phyloP scores from a whole-genome alignment of 2,329 filamentous ascomycete species.

The Colletotrichum musicola region DNA sequence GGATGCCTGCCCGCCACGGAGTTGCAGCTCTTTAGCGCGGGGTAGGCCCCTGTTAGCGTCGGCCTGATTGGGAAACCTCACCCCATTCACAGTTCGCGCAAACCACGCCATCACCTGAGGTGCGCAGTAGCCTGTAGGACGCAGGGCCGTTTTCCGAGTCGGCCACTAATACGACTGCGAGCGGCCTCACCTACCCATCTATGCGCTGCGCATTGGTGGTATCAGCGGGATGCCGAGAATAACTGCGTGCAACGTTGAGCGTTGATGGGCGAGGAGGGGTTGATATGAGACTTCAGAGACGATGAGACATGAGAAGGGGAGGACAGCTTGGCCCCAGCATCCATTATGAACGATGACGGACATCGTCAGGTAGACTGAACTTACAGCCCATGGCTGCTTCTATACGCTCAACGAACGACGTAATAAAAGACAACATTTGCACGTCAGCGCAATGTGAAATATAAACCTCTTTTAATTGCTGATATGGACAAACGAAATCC shows the following conservation, averaged over 20 bases:
- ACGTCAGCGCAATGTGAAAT: neutral
- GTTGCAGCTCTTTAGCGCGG: conserved; percentile 33
- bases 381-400: neutral
- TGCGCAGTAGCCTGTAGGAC: neutral
- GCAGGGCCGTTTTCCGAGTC: neutral
- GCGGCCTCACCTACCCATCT: neutral
- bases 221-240: conserved; percentile 4
- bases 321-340: neutral
- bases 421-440: too few relatives aligned
- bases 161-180: conserved; percentile 10
- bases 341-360: neutral
- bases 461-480: conserved; percentile 2
- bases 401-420: neutral
- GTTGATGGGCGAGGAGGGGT: neutral
- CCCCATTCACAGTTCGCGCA: conserved; percentile 34
- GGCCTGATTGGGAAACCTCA: conserved; percentile 32
- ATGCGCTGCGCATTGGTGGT: neutral
- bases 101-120: conserved; percentile 33
- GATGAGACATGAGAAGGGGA: neutral
- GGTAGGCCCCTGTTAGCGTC: conserved; percentile 29
- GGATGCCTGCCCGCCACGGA: conserved; percentile 27
- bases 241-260: conserved; percentile 6
- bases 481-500: conserved; percentile 20
- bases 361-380: neutral
- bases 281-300: neutral